Conservation (phyloP, 352 stramenopile genomes). For the Globisporangium irregulare region DNA sequence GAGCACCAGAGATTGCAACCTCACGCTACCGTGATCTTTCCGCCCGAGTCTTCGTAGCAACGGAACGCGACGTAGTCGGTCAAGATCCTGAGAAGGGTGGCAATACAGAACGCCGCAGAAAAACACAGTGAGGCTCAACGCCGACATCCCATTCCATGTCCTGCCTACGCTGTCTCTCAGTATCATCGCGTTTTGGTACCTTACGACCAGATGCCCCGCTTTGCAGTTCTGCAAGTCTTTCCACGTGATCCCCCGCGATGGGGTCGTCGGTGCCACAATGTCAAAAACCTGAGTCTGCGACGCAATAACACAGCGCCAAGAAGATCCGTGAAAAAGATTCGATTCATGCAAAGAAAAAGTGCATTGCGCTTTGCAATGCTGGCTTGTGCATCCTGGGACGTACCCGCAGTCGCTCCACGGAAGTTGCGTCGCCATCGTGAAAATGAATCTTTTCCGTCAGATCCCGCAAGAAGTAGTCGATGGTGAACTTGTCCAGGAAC, state of each 20-base stretch:
- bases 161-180: background rate
- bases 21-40: conserved; percentile 27
- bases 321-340: background rate
- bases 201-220: conserved; percentile 47
- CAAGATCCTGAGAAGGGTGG: conserved; percentile 29
- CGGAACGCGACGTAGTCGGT: conserved; percentile 59
- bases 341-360: background rate
- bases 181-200: conserved; percentile 13
- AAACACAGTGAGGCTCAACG: background rate
- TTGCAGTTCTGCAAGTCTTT: conserved; percentile 51
- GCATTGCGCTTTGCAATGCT: background rate
- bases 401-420: conserved; percentile 35
- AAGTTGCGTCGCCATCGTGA: conserved; percentile 24
- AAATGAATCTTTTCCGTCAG: conserved; percentile 42
- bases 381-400: background rate
- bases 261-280: conserved; percentile 37
- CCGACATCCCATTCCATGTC: background rate
- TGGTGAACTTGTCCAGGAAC: conserved; percentile 53
- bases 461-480: conserved; percentile 64
- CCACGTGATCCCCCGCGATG: conserved; percentile 45
- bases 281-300: conserved; percentile 64
- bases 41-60: conserved; percentile 47
- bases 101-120: background rate
- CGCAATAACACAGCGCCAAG: background rate
- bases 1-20: background rate